Percentiles rank a stretch among this genome's conserved stretches.
These are phyloP conservation scores for Suillus fuscotomentosus DNA, from an alignment of 768 basidiomycete genomes.

Conservation along the genomic window DNA sequence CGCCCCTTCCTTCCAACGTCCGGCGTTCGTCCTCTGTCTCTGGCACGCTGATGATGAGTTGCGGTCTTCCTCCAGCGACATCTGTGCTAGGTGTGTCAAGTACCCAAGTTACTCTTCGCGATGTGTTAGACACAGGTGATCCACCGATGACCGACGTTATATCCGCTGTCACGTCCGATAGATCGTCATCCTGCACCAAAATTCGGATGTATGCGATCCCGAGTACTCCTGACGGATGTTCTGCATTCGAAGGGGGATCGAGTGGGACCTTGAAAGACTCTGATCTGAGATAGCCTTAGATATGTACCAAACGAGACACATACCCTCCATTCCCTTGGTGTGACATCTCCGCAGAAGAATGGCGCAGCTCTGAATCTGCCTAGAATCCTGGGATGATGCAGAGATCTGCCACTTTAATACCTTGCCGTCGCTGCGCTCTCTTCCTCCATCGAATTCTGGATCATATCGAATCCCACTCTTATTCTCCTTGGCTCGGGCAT, in stretches of 20 bases:
- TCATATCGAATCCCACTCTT: slow-evolving; percentile 41
- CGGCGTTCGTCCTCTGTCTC: slow-evolving; percentile 32
- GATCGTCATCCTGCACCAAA: slow-evolving; percentile 30
- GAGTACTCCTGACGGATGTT: slow-evolving; percentile 48
- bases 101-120: slow-evolving; percentile 37
- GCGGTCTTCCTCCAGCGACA: slow-evolving; percentile 16
- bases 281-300: background rate
- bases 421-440: slow-evolving; percentile 54
- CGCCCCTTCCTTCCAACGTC: slow-evolving; percentile 28
- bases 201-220: slow-evolving; percentile 53
- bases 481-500: slow-evolving; percentile 43
- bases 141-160: slow-evolving; percentile 50
- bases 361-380: slow-evolving; percentile 41
- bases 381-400: slow-evolving; percentile 27
- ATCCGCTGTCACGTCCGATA: slow-evolving; percentile 34
- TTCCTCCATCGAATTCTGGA: slow-evolving; percentile 49
- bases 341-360: slow-evolving; percentile 77
- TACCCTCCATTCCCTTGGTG: slow-evolving; percentile 58
- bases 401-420: slow-evolving; percentile 59
- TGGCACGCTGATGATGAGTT: slow-evolving; percentile 38
- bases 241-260: slow-evolving; percentile 42
- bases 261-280: slow-evolving; percentile 43
- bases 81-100: slow-evolving; percentile 35
- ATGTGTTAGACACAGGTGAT: slow-evolving; percentile 28
- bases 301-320: slow-evolving; percentile 16